Conservation (phyloP, 2,329 filamentous ascomycete species). For the Phyllosticta citriasiana region DNA sequence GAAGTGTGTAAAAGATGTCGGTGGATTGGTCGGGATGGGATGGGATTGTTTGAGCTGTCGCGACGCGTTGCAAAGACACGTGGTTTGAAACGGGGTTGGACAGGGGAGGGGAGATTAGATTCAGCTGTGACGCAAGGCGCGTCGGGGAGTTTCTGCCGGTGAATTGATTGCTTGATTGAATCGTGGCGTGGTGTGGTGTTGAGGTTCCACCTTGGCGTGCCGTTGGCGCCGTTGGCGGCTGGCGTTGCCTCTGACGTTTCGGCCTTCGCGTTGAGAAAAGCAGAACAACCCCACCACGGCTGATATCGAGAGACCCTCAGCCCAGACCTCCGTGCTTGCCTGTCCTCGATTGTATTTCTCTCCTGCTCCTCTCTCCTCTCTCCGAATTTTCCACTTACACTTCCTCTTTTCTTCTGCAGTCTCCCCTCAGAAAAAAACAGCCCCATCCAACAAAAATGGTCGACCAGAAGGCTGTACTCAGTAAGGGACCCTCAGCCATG, state of each 20-base stretch:
- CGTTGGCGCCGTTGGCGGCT: too few relatives aligned
- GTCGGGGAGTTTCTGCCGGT: neutral
- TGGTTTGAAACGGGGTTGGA: neutral
- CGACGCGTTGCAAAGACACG: neutral
- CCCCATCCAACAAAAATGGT: slow-evolving; percentile 42
- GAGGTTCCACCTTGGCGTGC: neutral
- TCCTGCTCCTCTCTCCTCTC: neutral
- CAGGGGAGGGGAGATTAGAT: neutral
- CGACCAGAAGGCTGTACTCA: slow-evolving; percentile 60
- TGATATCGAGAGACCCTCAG: slow-evolving; percentile 9
- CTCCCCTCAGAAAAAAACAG: neutral
- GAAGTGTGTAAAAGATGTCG: too few relatives aligned
- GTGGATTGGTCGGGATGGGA: too few relatives aligned
- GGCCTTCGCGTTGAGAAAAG: slow-evolving; percentile 8
- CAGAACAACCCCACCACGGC: slow-evolving; percentile 5
- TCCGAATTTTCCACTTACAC: neutral
- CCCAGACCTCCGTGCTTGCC: neutral
- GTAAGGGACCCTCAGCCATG: slow-evolving; percentile 34
- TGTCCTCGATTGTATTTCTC: neutral
- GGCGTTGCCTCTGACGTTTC: slow-evolving; percentile 1
- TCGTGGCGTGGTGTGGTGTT: neutral
- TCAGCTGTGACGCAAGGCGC: neutral
- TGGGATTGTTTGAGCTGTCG: neutral
- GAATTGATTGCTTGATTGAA: neutral
- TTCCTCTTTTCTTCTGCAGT: neutral